Conservation (phyloP, 1,284 basidiomycete species). For the Moniliophthora roreri region DNA sequence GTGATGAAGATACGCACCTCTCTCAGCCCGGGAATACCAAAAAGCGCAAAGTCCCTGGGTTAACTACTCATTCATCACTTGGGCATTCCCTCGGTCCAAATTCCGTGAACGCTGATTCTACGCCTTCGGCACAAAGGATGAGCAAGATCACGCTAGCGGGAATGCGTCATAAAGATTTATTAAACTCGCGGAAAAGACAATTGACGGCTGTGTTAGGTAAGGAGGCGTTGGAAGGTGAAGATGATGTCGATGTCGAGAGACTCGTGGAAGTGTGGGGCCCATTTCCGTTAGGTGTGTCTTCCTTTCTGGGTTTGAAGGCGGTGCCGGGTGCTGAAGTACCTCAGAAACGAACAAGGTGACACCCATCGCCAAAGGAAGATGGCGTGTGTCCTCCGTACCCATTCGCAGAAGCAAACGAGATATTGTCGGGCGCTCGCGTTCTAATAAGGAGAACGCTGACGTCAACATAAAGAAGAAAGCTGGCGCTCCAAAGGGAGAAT, state of each 20-base stretch:
- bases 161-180: constrained; percentile 70
- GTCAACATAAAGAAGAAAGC: neutral
- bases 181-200: constrained; percentile 66
- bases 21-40: constrained; percentile 81
- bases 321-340: too few species aligned
- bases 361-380: too few species aligned
- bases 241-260: too few species aligned
- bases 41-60: constrained; percentile 76
- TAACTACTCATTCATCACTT: constrained; percentile 33
- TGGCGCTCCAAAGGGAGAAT: constrained; percentile 2
- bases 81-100: neutral
- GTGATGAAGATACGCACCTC: constrained; percentile 59
- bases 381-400: too few species aligned
- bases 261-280: too few species aligned
- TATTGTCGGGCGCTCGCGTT: too few species aligned
- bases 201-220: constrained; percentile 61
- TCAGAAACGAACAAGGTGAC: too few species aligned
- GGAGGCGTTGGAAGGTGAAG: too few species aligned
- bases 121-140: constrained; percentile 30
- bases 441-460: too few species aligned
- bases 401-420: too few species aligned
- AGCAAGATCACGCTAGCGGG: constrained; percentile 64
- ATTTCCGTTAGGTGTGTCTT: too few species aligned
- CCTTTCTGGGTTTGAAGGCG: too few species aligned
- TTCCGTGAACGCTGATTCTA: neutral